Base-by-base conservation (phyloP, 2,329 filamentous ascomycete species). In the Plectosphaerella cucumerina region DNA sequence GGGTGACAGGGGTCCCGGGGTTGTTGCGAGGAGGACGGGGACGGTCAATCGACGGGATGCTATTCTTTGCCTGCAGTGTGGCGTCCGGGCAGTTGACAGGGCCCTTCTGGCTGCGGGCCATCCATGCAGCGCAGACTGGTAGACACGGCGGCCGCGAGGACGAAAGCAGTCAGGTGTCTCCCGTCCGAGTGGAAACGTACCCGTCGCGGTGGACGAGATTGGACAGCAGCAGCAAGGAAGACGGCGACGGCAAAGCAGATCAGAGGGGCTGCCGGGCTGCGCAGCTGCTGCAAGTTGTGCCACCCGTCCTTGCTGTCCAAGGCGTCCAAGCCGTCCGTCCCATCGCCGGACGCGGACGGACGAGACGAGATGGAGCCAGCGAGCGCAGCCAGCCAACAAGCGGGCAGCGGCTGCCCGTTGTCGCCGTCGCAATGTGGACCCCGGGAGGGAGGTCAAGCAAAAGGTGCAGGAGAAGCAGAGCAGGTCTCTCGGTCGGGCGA, bases 101-200 rank as follows among this genome's bases (percentile, higher is more conserved):
- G 42, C 23, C 15, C 17, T 15, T 20, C 35, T 33, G n/a, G 33
- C 20, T 44, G n/a, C 43, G 41, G 26, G 35, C 23, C 44, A 34
- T 48, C 59, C 60, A 59, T 57, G 60, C 61, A 59, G 61, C 59
- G 60, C 59, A 55, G 42, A 23, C 44, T 47, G 45, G 11, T 26
- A 26, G 23, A 26, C 23, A 26, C 26, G 26, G 26, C 26, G 8
- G 26, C 26, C 26, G 26, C 26, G 48, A 44, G 47, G n/a, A 56
- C 52, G 39, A 17, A 34, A 20, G 26, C 17, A 33, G 44, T 12
- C 22, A 23, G 33, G 44, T 46, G n/a, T 23, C 44, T 45, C 20
- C 43, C 20, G 43, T 31, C 43, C 43, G 14, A 26, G 49, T 54
- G 51, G 46, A 52, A 49, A 49, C 56, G 50, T 31, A 31, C 26